Evolutionary conservation across 148 eudicot genomes (phyloP).

Genomic region (Mesembryanthemum crystallinum): DNA sequence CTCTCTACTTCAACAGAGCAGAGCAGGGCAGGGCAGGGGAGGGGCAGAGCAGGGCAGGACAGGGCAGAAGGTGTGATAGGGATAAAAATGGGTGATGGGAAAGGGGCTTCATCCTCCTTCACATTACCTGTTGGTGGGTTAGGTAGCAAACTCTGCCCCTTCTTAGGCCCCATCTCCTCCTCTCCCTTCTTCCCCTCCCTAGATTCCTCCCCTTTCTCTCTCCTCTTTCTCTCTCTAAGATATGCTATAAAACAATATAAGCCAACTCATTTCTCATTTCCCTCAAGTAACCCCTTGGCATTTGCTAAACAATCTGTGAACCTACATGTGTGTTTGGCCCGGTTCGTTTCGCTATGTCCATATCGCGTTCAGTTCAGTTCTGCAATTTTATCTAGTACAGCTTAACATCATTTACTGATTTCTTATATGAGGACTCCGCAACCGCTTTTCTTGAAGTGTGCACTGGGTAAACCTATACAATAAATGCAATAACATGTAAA

Average conservation of each 20-base stretch:
- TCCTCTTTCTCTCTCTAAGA: conserved; percentile 7
- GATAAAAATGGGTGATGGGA: conserved; percentile 33
- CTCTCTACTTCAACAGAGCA: neutral
- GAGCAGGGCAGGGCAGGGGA: conserved; percentile 11
- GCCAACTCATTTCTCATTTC: conserved; percentile 41
- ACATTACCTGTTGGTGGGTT: conserved; percentile 85
- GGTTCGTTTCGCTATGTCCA: no score
- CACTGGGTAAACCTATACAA: no score
- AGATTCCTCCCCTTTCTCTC: conserved; percentile 47
- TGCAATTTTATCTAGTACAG: no score
- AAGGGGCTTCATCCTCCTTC: conserved; percentile 40
- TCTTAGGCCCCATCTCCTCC: conserved; percentile 45
- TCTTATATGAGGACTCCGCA: no score
- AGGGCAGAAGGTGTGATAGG: conserved; percentile 11
- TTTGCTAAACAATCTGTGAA: no score
- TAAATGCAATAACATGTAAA: no score
- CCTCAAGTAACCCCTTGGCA: conserved; percentile 23
- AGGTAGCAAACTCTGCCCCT: conserved; percentile 76
- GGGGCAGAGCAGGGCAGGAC: conserved; percentile 8
- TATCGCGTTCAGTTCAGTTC: no score
- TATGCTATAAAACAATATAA: conserved; percentile 24
- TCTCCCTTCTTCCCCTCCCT: conserved; percentile 17
- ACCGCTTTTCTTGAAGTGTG: no score
- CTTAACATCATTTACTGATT: no score
- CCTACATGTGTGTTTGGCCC: no score